Conservation (phyloP, 2,329 filamentous ascomycete species). For the Tolypocladium cylindrosporum region DNA sequence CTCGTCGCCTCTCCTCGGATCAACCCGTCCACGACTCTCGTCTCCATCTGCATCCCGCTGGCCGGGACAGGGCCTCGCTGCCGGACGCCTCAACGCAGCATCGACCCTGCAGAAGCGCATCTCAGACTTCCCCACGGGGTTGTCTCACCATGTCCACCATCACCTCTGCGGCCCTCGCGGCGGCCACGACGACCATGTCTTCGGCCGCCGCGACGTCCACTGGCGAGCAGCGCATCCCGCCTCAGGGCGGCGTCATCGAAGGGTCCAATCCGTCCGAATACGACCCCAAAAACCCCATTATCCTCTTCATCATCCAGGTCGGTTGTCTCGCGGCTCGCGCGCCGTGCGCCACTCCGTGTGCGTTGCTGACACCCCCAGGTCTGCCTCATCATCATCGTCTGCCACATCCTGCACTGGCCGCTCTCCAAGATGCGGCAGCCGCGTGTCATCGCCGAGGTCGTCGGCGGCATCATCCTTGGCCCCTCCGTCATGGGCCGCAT, state of each 20-base stretch:
- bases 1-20: neutral
- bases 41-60: neutral
- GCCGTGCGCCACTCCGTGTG: neutral
- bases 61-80: neutral
- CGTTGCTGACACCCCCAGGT: slow-evolving; percentile 12
- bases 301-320: slow-evolving; percentile 66
- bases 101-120: neutral
- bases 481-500: slow-evolving; percentile 84
- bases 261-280: slow-evolving; percentile 59
- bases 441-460: slow-evolving; percentile 74
- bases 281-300: slow-evolving; percentile 61
- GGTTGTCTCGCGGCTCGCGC: neutral
- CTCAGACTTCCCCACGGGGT: neutral
- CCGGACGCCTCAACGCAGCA: neutral
- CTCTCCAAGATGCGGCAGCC: slow-evolving; percentile 70
- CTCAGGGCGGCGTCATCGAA: slow-evolving; percentile 56
- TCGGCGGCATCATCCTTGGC: slow-evolving; percentile 75
- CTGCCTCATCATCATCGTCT: slow-evolving; percentile 37
- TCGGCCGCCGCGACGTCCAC: neutral
- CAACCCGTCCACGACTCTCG: neutral
- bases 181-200: neutral
- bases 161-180: neutral
- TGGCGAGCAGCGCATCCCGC: neutral
- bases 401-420: slow-evolving; percentile 56
- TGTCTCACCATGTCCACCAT: neutral